A percentile compares a stretch with the other conserved stretches of the same genome.
These are phyloP conservation scores for Colletotrichum shisoi DNA, from an alignment of 2,329 filamentous ascomycete species.

Conservation along the genomic window DNA sequence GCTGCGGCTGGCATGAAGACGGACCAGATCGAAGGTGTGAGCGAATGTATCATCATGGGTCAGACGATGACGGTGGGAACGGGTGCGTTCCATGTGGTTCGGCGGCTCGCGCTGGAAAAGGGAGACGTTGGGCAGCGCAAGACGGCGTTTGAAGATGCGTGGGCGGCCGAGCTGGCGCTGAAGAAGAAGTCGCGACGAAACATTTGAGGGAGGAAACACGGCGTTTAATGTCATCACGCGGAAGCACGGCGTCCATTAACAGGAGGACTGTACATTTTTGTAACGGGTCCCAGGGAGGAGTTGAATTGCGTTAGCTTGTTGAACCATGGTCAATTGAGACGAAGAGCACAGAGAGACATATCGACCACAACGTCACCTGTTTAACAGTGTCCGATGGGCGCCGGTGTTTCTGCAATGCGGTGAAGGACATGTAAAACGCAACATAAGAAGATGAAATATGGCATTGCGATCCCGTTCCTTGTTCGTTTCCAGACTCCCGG, in stretches of 20 bases:
- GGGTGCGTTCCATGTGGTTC: conserved; percentile 87
- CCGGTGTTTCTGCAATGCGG: background rate
- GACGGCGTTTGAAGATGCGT: conserved; percentile 76
- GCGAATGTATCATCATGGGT: conserved; percentile 97
- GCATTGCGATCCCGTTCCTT: background rate
- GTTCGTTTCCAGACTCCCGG: background rate
- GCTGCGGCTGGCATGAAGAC: conserved; percentile 91
- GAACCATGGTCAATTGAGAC: background rate
- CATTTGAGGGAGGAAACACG: conserved; percentile 6
- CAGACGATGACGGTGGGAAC: conserved; percentile 93
- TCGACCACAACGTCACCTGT: too few relatives aligned
- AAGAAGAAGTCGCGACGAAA: conserved; percentile 35
- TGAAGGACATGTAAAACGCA: background rate
- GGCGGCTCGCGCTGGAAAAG: conserved; percentile 73
- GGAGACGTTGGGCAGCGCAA: conserved; percentile 65
- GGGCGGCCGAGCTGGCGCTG: conserved; percentile 52
- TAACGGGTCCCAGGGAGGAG: conserved; percentile 18
- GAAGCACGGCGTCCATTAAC: conserved; percentile 25
- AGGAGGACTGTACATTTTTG: conserved; percentile 22
- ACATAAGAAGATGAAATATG: too few relatives aligned
- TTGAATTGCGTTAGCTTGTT: conserved; percentile 12
- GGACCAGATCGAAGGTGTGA: conserved; percentile 91
- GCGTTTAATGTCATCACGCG: conserved; percentile 9
- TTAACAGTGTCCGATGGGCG: background rate
- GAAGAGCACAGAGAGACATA: conserved; percentile 13